phyloP scores from a whole-genome alignment of 2,329 filamentous ascomycete genomes.

The Clarireedia homoeocarpa region DNA sequence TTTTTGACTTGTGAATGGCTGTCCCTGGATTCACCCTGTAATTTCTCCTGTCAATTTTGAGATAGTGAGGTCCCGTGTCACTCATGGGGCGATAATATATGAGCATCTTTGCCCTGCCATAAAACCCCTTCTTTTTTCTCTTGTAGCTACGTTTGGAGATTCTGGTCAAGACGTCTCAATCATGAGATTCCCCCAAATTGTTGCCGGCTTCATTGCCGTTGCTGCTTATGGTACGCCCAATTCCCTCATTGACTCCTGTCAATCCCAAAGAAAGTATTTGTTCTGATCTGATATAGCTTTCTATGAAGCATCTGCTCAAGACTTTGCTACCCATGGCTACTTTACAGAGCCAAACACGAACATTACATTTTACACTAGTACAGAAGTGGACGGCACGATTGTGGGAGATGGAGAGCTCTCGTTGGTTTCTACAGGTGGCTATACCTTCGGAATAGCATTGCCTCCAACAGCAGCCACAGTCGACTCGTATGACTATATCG shows the following conservation, averaged over 20 bases:
- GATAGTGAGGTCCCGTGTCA: neutral
- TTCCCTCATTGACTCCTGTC: neutral
- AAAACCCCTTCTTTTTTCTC: neutral
- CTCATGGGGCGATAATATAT: neutral
- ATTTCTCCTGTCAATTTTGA: neutral
- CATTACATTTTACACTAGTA: conserved; percentile 46
- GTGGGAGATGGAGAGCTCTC: conserved; percentile 27
- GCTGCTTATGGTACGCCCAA: conserved; percentile 17
- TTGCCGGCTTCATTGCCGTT: conserved; percentile 18
- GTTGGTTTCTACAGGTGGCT: conserved; percentile 31
- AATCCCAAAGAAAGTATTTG: neutral
- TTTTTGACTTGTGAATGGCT: neutral
- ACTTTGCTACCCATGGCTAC: conserved; percentile 24
- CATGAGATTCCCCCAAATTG: conserved; percentile 22
- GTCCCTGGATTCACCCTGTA: neutral
- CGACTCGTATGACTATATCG: conserved; percentile 50
- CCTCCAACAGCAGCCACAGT: conserved; percentile 40
- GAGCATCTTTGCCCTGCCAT: neutral
- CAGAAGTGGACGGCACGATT: conserved; percentile 33
- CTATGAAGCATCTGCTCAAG: conserved; percentile 20
- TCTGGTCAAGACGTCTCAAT: conserved; percentile 13
- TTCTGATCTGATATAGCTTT: conserved; percentile 16
- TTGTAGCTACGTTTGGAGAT: neutral
- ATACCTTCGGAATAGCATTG: conserved; percentile 48
- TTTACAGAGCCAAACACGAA: conserved; percentile 42